phyloP scores from a whole-genome alignment of 441 rosid genomes.

The Populus hybrid region DNA sequence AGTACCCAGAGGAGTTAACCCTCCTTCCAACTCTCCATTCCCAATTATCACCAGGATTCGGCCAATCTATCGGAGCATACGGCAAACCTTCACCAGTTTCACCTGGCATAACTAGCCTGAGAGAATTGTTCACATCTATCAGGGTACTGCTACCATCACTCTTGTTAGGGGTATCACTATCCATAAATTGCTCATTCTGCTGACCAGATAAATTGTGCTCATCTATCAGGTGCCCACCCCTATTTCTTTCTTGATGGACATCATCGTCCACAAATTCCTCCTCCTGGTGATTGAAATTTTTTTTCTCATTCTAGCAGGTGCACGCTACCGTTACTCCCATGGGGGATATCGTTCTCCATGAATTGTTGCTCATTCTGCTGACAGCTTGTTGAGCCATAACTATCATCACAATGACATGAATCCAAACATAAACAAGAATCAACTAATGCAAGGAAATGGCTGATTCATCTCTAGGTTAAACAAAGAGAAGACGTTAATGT shows the following conservation, averaged over 20 bases:
- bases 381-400: conserved; percentile 24
- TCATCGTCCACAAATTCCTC: conserved; percentile 30
- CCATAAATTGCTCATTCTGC: not conserved
- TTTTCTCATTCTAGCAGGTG: conserved; percentile 7
- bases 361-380: conserved; percentile 19
- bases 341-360: conserved; percentile 22
- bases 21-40: conserved; percentile 89
- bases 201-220: not conserved
- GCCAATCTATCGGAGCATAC: conserved; percentile 86
- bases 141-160: conserved; percentile 20
- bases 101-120: conserved; percentile 39
- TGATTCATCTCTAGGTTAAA: not conserved
- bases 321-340: not conserved
- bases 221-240: not conserved
- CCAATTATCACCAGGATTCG: conserved; percentile 87
- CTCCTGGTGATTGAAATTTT: not conserved
- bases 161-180: conserved; percentile 17
- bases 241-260: conserved; percentile 3
- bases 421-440: not conserved
- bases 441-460: not conserved
- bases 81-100: conserved; percentile 76
- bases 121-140: not conserved
- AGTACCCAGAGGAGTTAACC: conserved; percentile 41
- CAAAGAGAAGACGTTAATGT: not conserved
- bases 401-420: conserved; percentile 8